Evolutionary conservation across 1,284 basidiomycete genomes (phyloP).

Genomic region (Sporisorium iseilematis-ciliati): DNA sequence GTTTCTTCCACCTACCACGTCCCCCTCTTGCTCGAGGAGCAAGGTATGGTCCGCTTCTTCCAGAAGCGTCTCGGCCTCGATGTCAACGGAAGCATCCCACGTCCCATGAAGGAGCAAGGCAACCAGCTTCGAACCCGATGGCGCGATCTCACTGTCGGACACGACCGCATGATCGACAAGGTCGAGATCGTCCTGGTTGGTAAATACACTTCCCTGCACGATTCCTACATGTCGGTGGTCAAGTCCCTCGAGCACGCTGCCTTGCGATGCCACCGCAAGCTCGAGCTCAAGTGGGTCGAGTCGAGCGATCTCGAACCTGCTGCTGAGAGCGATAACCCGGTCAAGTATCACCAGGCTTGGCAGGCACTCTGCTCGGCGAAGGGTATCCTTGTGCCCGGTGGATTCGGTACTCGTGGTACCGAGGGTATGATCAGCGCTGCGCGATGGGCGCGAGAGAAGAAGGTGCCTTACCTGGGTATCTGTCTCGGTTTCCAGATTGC

Average conservation of each 20-base stretch:
- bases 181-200: conserved; percentile 94
- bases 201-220: conserved; percentile 96
- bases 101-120: conserved; percentile 77
- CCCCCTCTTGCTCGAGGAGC: conserved; percentile 89
- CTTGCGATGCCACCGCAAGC: conserved; percentile 86
- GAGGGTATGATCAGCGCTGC: conserved; percentile 98
- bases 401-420: conserved; percentile 91
- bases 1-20: conserved; percentile 98
- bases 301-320: conserved; percentile 90
- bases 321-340: conserved; percentile 82
- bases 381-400: conserved; percentile 77
- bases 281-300: conserved; percentile 81
- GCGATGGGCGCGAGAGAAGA: conserved; percentile 95
- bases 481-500: conserved; percentile 98
- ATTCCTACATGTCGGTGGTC: conserved; percentile 98
- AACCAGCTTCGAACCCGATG: conserved; percentile 79
- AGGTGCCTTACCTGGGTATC: conserved; percentile 94
- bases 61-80: conserved; percentile 83
- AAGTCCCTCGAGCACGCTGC: conserved; percentile 98
- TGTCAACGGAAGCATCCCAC: conserved; percentile 74
- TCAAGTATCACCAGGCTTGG: conserved; percentile 96
- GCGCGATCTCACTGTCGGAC: conserved; percentile 85
- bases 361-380: conserved; percentile 85
- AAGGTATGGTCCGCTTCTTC: conserved; percentile 89
- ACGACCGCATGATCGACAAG: conserved; percentile 90